Conservation (phyloP, 352 stramenopile genomes). For the Pilasporangium apinafurcum region DNA sequence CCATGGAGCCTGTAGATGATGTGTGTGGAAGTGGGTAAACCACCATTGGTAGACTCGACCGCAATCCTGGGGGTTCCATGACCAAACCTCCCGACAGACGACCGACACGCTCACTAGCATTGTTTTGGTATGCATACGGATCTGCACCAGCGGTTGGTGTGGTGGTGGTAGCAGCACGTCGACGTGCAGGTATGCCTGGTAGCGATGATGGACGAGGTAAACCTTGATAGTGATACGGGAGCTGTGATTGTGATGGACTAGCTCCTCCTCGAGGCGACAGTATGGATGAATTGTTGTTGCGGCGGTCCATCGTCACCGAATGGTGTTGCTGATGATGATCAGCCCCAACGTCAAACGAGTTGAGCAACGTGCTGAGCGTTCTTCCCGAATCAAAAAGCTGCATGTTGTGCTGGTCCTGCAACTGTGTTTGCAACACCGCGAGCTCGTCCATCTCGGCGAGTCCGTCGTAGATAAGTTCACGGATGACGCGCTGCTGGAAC, state of each 20-base stretch:
- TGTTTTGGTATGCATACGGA: constrained; percentile 6
- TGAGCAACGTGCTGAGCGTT: constrained; percentile 44
- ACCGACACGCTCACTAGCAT: constrained; percentile 10
- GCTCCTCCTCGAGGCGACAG: neutral
- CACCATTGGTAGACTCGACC: neutral
- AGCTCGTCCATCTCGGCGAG: constrained; percentile 23
- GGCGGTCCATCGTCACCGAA: constrained; percentile 14
- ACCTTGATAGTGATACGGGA: neutral
- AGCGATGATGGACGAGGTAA: too few relatives aligned
- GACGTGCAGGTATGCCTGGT: too few relatives aligned
- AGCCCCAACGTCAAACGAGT: constrained; percentile 33
- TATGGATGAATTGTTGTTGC: constrained; percentile 8
- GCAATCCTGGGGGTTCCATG: constrained; percentile 28
- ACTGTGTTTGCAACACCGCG: constrained; percentile 26
- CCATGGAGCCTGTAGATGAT: constrained; percentile 16
- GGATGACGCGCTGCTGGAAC: constrained; percentile 70
- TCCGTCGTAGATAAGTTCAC: constrained; percentile 66
- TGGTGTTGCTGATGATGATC: constrained; percentile 6
- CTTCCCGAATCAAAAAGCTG: constrained; percentile 32
- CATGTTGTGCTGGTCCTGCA: constrained; percentile 34
- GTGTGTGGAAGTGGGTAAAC: constrained; percentile 1
- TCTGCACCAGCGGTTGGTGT: neutral
- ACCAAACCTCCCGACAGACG: constrained; percentile 32
- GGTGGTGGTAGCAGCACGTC: too few relatives aligned
- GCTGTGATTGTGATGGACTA: neutral